phyloP scores from a whole-genome alignment of 306 rosid species.

The Sesbania bispinosa region DNA sequence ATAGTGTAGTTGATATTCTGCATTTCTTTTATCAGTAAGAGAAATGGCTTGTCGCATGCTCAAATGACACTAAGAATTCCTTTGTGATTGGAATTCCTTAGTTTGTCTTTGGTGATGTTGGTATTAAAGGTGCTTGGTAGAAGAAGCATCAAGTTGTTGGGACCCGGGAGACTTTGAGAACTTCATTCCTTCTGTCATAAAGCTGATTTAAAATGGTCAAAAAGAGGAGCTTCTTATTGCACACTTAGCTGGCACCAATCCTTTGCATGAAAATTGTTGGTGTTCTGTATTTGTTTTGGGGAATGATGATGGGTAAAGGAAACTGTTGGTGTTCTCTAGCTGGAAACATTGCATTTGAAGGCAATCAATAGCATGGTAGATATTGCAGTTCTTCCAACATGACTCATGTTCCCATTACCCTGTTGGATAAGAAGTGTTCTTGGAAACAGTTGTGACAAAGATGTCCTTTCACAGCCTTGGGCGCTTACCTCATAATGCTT shows the following conservation, averaged over 20 bases:
- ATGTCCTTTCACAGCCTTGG: not conserved
- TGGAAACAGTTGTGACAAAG: slow-evolving; percentile 12
- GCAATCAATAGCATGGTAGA: not conserved
- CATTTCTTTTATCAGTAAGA: not conserved
- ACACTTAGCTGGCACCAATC: not conserved
- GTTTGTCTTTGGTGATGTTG: slow-evolving; percentile 1
- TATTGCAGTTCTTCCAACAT: slow-evolving; percentile 11
- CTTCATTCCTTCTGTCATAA: not conserved
- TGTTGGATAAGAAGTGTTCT: not conserved
- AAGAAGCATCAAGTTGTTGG: not conserved
- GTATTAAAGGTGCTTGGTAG: not conserved
- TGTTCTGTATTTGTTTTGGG: not conserved
- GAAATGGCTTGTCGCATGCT: not conserved
- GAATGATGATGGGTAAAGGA: not conserved
- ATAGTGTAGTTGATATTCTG: slow-evolving; percentile 2
- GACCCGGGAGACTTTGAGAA: not conserved
- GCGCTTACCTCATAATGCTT: not conserved
- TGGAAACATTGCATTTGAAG: not conserved
- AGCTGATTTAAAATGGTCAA: slow-evolving; percentile 7
- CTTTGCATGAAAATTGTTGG: not conserved
- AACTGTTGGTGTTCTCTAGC: too few relatives aligned
- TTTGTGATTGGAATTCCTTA: not conserved
- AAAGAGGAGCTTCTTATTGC: not conserved
- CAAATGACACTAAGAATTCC: not conserved
- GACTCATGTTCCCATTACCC: not conserved